Evolutionary conservation across 2,329 filamentous ascomycete genomes (phyloP).

Genomic region (Fusarium armeniacum): DNA sequence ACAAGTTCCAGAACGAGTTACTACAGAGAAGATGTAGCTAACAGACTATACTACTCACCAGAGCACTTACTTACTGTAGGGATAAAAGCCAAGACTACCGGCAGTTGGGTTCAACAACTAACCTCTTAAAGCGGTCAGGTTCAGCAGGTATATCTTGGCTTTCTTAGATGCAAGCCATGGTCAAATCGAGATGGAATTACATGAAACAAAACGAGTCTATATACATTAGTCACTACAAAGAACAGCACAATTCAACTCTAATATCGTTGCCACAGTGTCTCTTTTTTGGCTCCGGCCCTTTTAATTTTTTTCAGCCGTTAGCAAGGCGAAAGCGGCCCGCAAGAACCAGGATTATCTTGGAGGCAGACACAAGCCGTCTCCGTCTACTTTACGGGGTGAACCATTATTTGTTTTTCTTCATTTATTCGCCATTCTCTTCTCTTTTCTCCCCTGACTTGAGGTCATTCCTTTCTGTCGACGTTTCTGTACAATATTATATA

Average conservation of each 20-base stretch:
- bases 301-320: conserved; percentile 25
- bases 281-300: conserved; percentile 29
- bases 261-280: conserved; percentile 11
- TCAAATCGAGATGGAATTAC: conserved; percentile 12
- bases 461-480: background rate
- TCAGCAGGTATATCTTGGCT: conserved; percentile 5
- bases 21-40: background rate
- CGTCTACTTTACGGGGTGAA: conserved; percentile 21
- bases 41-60: background rate
- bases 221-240: background rate
- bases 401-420: conserved; percentile 6
- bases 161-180: conserved; percentile 3
- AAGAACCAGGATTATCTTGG: conserved; percentile 33
- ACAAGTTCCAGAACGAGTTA: background rate
- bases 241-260: conserved; percentile 16
- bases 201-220: background rate
- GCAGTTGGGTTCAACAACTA: conserved; percentile 4
- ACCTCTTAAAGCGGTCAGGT: background rate
- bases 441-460: background rate
- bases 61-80: background rate
- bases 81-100: conserved; percentile 5
- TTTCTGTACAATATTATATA: background rate
- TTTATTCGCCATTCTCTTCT: conserved; percentile 7
- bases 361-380: background rate
- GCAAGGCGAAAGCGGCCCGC: conserved; percentile 37